A percentile compares a stretch with the other conserved stretches of the same genome.
phyloP scores from a whole-genome alignment of 768 basidiomycete species.

The Phallus indusiatus region DNA sequence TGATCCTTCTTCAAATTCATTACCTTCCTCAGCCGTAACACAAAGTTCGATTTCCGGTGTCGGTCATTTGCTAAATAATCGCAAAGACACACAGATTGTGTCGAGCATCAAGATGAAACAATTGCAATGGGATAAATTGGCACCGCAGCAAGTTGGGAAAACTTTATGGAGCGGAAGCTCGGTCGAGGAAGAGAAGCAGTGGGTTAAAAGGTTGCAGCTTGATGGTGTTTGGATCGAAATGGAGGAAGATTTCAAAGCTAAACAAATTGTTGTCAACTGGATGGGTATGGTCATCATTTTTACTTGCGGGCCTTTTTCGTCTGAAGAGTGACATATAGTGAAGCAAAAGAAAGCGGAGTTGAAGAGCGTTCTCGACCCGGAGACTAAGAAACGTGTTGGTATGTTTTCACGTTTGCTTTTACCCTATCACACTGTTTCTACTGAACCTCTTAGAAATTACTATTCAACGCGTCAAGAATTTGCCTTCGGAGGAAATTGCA shows the following conservation, averaged over 20 bases:
- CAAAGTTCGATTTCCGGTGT: constrained; percentile 28
- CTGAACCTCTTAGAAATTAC: constrained; percentile 63
- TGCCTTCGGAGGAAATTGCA: constrained; percentile 82
- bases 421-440: background rate
- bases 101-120: constrained; percentile 94
- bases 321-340: constrained; percentile 30
- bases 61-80: constrained; percentile 44
- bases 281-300: constrained; percentile 45
- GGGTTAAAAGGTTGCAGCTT: constrained; percentile 68
- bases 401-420: constrained; percentile 23
- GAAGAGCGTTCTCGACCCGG: constrained; percentile 82
- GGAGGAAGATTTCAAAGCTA: constrained; percentile 97
- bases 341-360: constrained; percentile 83
- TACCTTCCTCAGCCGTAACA: constrained; percentile 30
- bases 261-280: constrained; percentile 84
- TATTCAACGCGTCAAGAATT: constrained; percentile 75
- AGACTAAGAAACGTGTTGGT: constrained; percentile 93
- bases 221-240: constrained; percentile 93
- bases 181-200: constrained; percentile 57
- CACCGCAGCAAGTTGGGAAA: constrained; percentile 72
- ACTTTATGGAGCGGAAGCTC: constrained; percentile 79
- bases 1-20: constrained; percentile 29
- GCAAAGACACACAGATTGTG: constrained; percentile 80
- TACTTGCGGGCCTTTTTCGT: background rate
- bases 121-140: constrained; percentile 97